These are phyloP conservation scores for Candida rishiriensis DNA, from an alignment of 805 yeast genomes.

Conservation along the genomic window DNA sequence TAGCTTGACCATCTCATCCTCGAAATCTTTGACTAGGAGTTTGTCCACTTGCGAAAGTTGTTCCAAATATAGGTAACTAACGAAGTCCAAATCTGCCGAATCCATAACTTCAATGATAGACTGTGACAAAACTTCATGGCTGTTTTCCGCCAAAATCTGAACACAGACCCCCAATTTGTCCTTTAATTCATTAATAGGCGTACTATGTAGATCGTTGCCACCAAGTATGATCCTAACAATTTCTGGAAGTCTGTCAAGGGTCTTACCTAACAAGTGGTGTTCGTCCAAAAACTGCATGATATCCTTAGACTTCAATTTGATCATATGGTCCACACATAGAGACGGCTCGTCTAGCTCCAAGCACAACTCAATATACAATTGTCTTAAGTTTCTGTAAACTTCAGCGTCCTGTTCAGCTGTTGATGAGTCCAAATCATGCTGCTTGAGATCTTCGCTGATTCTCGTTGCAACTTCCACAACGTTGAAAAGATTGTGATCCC, in stretches of 20 bases:
- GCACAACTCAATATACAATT: slow-evolving; percentile 48
- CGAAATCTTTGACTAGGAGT: slow-evolving; percentile 49
- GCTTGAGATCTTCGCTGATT: slow-evolving; percentile 44
- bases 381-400: slow-evolving; percentile 31
- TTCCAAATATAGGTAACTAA: slow-evolving; percentile 65
- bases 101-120: slow-evolving; percentile 46
- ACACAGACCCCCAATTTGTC: slow-evolving; percentile 41
- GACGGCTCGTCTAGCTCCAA: slow-evolving; percentile 52
- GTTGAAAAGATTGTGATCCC: slow-evolving; percentile 59
- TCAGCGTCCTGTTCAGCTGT: slow-evolving; percentile 1
- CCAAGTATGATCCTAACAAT: slow-evolving; percentile 36
- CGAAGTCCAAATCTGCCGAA: slow-evolving; percentile 36
- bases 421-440: slow-evolving; percentile 14
- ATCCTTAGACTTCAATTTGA: slow-evolving; percentile 48
- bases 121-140: slow-evolving; percentile 60
- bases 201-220: slow-evolving; percentile 31
- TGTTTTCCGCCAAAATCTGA: slow-evolving; percentile 51
- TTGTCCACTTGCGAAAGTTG: slow-evolving; percentile 54
- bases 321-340: slow-evolving; percentile 61
- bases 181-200: slow-evolving; percentile 39
- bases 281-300: slow-evolving; percentile 55
- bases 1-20: slow-evolving; percentile 61
- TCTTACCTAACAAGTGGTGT: slow-evolving; percentile 57
- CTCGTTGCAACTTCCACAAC: slow-evolving; percentile 36
- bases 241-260: slow-evolving; percentile 45